phyloP scores from a whole-genome alignment of 495 filamentous ascomycete genomes.

The Hypoxylon fuscum region DNA sequence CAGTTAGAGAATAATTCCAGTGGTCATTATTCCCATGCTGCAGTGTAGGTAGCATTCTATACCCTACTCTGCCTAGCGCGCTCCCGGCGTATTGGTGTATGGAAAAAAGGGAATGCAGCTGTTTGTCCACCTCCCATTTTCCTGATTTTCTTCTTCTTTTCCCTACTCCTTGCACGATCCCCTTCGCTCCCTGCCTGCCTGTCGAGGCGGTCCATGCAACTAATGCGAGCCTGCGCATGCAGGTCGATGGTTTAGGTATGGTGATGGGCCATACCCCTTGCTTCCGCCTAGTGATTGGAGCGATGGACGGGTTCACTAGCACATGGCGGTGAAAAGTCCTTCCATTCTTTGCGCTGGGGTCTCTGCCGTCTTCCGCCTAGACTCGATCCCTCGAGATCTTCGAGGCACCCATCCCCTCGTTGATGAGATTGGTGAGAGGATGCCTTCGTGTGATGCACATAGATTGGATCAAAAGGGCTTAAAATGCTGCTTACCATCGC shows the following conservation, averaged over 20 bases:
- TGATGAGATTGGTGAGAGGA: constrained; percentile 10
- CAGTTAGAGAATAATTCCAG: neutral
- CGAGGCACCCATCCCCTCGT: constrained; percentile 4
- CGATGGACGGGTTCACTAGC: constrained; percentile 33
- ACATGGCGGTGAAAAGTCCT: constrained; percentile 46
- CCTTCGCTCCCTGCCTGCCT: constrained; percentile 15
- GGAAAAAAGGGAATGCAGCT: constrained; percentile 25
- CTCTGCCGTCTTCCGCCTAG: constrained; percentile 20
- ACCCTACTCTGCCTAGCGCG: constrained; percentile 37
- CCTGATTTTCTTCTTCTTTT: constrained; percentile 9
- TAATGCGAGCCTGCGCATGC: constrained; percentile 34
- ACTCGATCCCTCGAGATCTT: constrained; percentile 28
- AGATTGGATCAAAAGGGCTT: constrained; percentile 34
- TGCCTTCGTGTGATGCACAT: constrained; percentile 12
- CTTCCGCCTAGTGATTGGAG: constrained; percentile 42
- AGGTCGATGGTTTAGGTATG: constrained; percentile 39
- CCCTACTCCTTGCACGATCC: neutral
- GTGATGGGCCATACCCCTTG: constrained; percentile 35
- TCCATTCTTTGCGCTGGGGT: constrained; percentile 1
- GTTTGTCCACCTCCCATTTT: constrained; percentile 19
- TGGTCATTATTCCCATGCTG: constrained; percentile 14
- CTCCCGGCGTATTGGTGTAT: constrained; percentile 45
- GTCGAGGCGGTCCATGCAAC: constrained; percentile 6
- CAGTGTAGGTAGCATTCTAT: constrained; percentile 23
- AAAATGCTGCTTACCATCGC: constrained; percentile 38